Evolutionary conservation across 768 basidiomycete genomes (phyloP), one percentile per base, ranked within the genome.

Genomic region (Roridomyces roridus): DNA sequence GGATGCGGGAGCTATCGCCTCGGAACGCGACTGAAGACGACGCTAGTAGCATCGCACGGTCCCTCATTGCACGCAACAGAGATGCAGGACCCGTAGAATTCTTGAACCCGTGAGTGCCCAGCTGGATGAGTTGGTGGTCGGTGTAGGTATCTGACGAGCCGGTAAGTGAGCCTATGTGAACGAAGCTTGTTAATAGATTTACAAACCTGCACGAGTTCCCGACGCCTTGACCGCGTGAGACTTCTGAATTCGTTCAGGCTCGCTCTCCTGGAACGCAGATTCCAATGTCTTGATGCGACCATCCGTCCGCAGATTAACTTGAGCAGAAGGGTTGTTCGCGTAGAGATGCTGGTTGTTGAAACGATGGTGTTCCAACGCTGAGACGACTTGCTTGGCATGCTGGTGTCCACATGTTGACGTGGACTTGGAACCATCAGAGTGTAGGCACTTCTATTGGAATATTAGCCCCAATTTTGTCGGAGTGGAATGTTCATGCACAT

Each of bases 21-120:
- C 66, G 63, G 40, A 66, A 65, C 4, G 67, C 66, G 7, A 66
- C 62, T 8, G 51, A 40, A 14, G 59, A 37, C 14, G 60, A 59
- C 5, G 56, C 6, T 14, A 68, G 42, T 14, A 66, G 34, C 65
- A 66, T 66, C 1, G 65, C 62, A 5, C 63, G 56, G 40, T 68
- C 66, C 21, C 66, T 58, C 24, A 46, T 5, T 5, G 45, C 24
- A 12, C 45, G 45, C 45, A 24, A 46, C 10, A 46, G 28, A 10
- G 11, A 11, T 5, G 18, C 20, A 5, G 45, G 45, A 15, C 25
- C 28, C 25, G 17, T 46, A 6, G 24, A 26, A 6, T 46, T 14
- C 11, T 28, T 15, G 20, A 43, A 9, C 24, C 42, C 42, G 28
- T 12, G 15, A 5, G n/a, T 50, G 4, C 23, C 37, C 21, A 50